Base-by-base conservation (phyloP, 2,329 filamentous ascomycete genomes). In the Fusarium devonianum region DNA sequence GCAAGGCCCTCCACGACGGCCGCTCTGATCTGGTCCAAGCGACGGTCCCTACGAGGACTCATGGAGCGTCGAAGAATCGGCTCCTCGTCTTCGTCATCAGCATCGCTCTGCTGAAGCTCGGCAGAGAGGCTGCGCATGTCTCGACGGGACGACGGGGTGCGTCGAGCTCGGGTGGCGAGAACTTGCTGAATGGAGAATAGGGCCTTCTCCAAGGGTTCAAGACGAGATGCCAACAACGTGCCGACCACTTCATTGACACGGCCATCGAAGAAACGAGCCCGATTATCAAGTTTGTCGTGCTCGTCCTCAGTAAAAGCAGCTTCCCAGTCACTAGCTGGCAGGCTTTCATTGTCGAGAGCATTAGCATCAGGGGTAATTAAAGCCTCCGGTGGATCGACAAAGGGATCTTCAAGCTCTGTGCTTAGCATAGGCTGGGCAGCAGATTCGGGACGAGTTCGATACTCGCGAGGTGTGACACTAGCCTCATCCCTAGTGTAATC, bases 71-170 rank as follows among this genome's bases (percentile, higher is more conserved):
- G 79, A 55, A 79, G 74, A 50, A 74, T 54, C 45, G 84, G 81
- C 47, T 87, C 89, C 16, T 96, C 92, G 59, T 95, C 92, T 67
- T 96, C 92, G 55, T 96, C 92, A 69, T 97, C 93, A 9, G 94
- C 93, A 73, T 97, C 94, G 68, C 93, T 97, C 50, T 95, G 86
- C 36, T 83, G 79, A 4, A 81, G 67, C 21, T 91, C 88, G n/a
- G 78, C 83, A 35, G 89, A 92, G 29, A 84, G 72, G 69, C 86
- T 90, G 60, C 85, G 83, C 58, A 83, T 78, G 18, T 82, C 80
- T 29, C 80, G 80, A 21, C 82, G 78, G 45, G 78, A 82, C 9
- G 84, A 83, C 18, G 78, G 75, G 11, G 79, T 77, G 44, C 78
- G 78, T 21, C 77, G 76, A 19, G 82, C 78, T 60, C 88, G 77